Conservation (phyloP, 1,284 basidiomycete species). For the Anthracocystis panici-leucophaei region DNA sequence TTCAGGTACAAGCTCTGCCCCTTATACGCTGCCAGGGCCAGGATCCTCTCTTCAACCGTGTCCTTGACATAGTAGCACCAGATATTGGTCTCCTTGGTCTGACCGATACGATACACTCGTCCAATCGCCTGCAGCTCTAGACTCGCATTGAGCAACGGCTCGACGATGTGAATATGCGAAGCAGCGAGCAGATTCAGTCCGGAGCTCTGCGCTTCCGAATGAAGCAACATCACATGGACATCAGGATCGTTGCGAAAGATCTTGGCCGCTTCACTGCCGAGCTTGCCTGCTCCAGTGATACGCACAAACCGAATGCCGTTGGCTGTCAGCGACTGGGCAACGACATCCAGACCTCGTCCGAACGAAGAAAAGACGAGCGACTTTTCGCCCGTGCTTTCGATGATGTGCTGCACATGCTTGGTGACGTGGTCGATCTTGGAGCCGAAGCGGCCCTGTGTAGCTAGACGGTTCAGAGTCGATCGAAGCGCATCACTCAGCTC, state of each 20-base stretch:
- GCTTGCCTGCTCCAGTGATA: constrained; percentile 51
- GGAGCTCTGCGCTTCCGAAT: constrained; percentile 64
- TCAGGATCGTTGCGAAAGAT: constrained; percentile 47
- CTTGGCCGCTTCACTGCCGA: constrained; percentile 35
- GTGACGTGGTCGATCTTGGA: constrained; percentile 65
- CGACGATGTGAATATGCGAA: constrained; percentile 62
- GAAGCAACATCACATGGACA: constrained; percentile 61
- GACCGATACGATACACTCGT: constrained; percentile 65
- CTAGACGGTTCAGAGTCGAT: constrained; percentile 23
- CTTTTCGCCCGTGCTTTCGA: constrained; percentile 54
- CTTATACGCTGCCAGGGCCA: constrained; percentile 50
- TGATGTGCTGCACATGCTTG: constrained; percentile 56
- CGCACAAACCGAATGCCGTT: constrained; percentile 58
- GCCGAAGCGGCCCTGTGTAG: constrained; percentile 55
- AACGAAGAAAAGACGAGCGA: constrained; percentile 66
- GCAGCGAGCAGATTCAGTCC: constrained; percentile 64
- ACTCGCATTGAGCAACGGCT: constrained; percentile 64
- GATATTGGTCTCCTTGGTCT: constrained; percentile 57
- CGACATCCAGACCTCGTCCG: constrained; percentile 61
- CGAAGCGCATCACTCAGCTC: constrained; percentile 42
- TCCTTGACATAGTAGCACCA: constrained; percentile 62
- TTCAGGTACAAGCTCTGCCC: constrained; percentile 57
- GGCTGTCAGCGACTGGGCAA: constrained; percentile 57
- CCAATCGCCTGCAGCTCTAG: constrained; percentile 66
- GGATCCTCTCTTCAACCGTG: constrained; percentile 63